phyloP scores from a whole-genome alignment of 768 basidiomycete species.

The Lentinula aciculospora region DNA sequence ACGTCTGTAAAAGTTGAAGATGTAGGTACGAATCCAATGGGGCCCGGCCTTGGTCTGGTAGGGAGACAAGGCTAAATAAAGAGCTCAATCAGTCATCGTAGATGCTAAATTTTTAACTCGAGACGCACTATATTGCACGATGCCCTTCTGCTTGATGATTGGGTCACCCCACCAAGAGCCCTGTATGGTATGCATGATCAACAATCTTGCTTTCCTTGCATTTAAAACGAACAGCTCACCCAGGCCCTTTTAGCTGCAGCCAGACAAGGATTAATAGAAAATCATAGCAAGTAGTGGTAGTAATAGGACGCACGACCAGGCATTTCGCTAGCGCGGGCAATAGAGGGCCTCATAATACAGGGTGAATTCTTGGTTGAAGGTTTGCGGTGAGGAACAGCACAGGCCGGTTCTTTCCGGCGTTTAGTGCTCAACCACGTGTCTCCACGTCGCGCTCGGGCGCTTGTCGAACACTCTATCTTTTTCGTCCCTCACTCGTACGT shows the following conservation, averaged over 20 bases:
- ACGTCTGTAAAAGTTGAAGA: conserved; percentile 85
- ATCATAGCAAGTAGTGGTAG: conserved; percentile 3
- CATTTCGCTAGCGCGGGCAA: conserved; percentile 66
- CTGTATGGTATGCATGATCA: conserved; percentile 30
- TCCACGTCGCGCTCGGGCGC: neutral
- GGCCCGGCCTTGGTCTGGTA: conserved; percentile 72
- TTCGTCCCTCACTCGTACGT: conserved; percentile 1
- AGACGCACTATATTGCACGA: conserved; percentile 72
- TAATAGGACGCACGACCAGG: conserved; percentile 63
- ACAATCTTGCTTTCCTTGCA: neutral
- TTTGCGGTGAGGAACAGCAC: too few relatives aligned
- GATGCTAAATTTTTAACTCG: neutral
- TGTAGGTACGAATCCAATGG: conserved; percentile 63
- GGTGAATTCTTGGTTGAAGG: neutral
- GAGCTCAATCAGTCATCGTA: neutral
- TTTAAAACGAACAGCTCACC: conserved; percentile 46
- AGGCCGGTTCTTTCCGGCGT: neutral
- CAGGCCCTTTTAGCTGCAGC: conserved; percentile 62
- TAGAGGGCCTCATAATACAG: conserved; percentile 56
- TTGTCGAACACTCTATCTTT: neutral
- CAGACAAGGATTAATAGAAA: conserved; percentile 5
- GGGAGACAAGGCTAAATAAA: conserved; percentile 72
- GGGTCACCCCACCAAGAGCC: conserved; percentile 89
- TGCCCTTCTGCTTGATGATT: conserved; percentile 67
- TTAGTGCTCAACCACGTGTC: neutral